A percentile compares a stretch with the other conserved stretches of the same genome.
phyloP scores from a whole-genome alignment of 106 monocot genomes.

The Platanthera zijinensis region DNA sequence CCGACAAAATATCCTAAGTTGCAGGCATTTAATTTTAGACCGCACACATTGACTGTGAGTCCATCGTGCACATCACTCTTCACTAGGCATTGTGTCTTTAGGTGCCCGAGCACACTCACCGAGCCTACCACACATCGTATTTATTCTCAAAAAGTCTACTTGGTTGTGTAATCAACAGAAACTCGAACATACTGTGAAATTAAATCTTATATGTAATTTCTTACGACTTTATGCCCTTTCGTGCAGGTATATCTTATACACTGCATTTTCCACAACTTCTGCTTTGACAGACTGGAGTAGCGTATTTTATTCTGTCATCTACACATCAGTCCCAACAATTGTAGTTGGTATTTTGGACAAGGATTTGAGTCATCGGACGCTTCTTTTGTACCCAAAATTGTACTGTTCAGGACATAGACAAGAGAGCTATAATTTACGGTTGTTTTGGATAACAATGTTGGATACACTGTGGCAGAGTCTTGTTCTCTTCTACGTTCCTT shows the following conservation, averaged over 20 bases:
- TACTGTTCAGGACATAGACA: constrained; percentile 82
- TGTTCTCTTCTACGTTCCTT: constrained; percentile 85
- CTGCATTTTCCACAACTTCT: constrained; percentile 87
- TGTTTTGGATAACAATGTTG: constrained; percentile 93
- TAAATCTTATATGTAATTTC: background rate
- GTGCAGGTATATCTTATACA: constrained; percentile 77
- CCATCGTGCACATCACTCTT: no score
- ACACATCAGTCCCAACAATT: constrained; percentile 89
- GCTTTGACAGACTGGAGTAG: constrained; percentile 97
- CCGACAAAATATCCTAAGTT: no score
- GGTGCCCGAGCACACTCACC: no score
- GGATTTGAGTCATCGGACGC: constrained; percentile 77
- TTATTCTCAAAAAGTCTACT: background rate
- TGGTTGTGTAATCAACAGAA: background rate
- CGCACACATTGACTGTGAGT: no score
- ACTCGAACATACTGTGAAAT: background rate
- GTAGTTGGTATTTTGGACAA: constrained; percentile 91
- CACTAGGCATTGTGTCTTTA: no score
- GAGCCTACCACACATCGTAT: background rate
- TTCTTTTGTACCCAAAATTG: constrained; percentile 76
- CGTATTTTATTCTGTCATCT: constrained; percentile 94
- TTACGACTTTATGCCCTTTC: constrained; percentile 4
- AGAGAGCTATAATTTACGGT: constrained; percentile 80
- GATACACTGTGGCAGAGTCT: constrained; percentile 99
- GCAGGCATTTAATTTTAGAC: no score